phyloP scores from a whole-genome alignment of 2,329 filamentous ascomycete species.

The Apiospora saccharicola region DNA sequence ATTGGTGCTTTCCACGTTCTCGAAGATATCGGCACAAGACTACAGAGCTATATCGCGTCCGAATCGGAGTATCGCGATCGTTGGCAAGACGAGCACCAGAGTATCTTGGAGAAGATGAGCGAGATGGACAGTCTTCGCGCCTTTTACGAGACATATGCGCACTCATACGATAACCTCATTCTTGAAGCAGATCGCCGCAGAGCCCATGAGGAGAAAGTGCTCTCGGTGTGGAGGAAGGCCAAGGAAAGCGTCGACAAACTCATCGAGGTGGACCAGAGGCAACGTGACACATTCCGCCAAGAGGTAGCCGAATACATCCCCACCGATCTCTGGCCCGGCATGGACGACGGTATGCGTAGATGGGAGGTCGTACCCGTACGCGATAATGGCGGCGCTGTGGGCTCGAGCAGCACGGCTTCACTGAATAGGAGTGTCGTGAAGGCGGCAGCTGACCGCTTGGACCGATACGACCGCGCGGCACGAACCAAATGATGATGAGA shows the following conservation, averaged over 20 bases:
- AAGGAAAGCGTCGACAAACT: slow-evolving; percentile 79
- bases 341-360: slow-evolving; percentile 65
- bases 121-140: slow-evolving; percentile 79
- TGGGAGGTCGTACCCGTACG: slow-evolving; percentile 56
- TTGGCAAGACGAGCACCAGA: slow-evolving; percentile 79
- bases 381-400: slow-evolving; percentile 35
- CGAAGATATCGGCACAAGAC: slow-evolving; percentile 69
- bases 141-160: slow-evolving; percentile 89
- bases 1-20: slow-evolving; percentile 71
- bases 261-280: slow-evolving; percentile 73
- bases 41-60: slow-evolving; percentile 71
- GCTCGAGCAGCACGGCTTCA: slow-evolving; percentile 36
- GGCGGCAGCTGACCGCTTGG: slow-evolving; percentile 35
- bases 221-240: slow-evolving; percentile 78
- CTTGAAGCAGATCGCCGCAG: slow-evolving; percentile 83
- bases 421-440: slow-evolving; percentile 42
- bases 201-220: slow-evolving; percentile 75
- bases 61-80: slow-evolving; percentile 68
- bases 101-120: slow-evolving; percentile 71
- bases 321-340: slow-evolving; percentile 84
- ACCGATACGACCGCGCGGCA: slow-evolving; percentile 23
- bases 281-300: slow-evolving; percentile 79
- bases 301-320: slow-evolving; percentile 89
- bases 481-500: slow-evolving; percentile 9
- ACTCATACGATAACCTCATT: slow-evolving; percentile 84